A percentile compares a stretch with the other conserved stretches of the same genome.
These are phyloP conservation scores for Fusarium penzigii DNA, from an alignment of 2,329 filamentous ascomycete genomes.

Conservation along the genomic window DNA sequence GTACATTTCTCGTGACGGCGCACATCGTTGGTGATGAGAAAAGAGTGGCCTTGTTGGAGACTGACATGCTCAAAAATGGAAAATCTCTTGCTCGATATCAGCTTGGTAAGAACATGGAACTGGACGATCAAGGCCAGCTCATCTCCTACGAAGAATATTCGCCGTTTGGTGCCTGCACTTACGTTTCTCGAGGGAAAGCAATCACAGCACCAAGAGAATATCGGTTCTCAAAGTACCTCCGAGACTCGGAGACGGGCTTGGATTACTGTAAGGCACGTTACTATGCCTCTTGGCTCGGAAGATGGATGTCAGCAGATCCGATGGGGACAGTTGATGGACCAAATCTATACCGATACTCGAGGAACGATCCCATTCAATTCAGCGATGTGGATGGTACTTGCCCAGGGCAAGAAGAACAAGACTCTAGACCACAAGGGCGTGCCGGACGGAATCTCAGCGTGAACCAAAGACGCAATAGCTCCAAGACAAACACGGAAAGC, in stretches of 20 bases:
- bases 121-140: neutral
- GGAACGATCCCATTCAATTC: neutral
- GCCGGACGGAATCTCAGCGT: no score
- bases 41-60: no score
- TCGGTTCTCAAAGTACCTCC: neutral
- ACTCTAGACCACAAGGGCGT: no score
- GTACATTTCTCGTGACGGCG: neutral
- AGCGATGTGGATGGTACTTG: neutral
- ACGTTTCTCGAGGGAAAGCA: neutral
- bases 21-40: neutral
- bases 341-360: neutral
- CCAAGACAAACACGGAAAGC: no score
- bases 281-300: neutral
- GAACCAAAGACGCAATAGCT: no score
- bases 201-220: neutral
- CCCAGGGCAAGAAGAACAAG: no score
- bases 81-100: neutral
- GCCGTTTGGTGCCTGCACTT: neutral
- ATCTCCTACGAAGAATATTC: constrained; percentile 3
- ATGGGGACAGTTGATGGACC: neutral
- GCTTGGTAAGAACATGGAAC: neutral
- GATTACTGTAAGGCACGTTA: neutral
- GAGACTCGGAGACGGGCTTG: neutral
- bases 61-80: neutral
- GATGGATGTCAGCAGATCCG: neutral